Evolutionary conservation across 805 yeast species (phyloP), one percentile per base, ranked within the genome.

Genomic region (Kuraishia capsulata): DNA sequence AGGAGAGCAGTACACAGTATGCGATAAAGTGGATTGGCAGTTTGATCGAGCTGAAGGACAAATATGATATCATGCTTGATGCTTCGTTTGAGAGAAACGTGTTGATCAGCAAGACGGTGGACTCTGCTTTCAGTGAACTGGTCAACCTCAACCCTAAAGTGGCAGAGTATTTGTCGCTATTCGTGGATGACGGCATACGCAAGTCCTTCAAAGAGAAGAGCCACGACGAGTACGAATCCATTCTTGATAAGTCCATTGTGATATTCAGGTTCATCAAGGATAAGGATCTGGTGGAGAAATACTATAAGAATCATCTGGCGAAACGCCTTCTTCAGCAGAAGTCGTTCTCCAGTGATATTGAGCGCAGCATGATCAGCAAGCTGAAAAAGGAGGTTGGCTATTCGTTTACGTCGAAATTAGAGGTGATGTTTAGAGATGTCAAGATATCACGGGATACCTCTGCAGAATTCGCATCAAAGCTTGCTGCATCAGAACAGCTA

Each of bases 341-440:
- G 46, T 60, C 61, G 9, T 44, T 58, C 36, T 64, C 73, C 2
- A 57, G 67, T 35, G 90, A 85, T 42, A 59, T 81, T 3, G 97
- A 88, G 54, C 78, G 78, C 51, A 61, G 65, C 20, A 65, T 87
- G 54, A 76, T 88, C 17, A 65, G 78, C 2, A 76, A 75, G 48
- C 61, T 88, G 29, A 76, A 80, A 45, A 79, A 76, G 45, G 95
- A 85, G 52, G 70, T 83, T 50, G 96, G 96, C 0, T 69, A 83
- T 2, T 71, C 87, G 0, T 82, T 85, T 39, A 78, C 95, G 1
- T 73, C 84, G 3, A 82, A 82, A 47, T 65, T 89, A 24, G 88
- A 86, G 51, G 87, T 85, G 32, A 89, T 89, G 96, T 76, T 86
- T 45, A 73, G 80, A 50, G 97, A 89, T 52, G 77, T 87, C 34